phyloP scores from a whole-genome alignment of 2,329 filamentous ascomycete species.

The Fusarium annulatum region DNA sequence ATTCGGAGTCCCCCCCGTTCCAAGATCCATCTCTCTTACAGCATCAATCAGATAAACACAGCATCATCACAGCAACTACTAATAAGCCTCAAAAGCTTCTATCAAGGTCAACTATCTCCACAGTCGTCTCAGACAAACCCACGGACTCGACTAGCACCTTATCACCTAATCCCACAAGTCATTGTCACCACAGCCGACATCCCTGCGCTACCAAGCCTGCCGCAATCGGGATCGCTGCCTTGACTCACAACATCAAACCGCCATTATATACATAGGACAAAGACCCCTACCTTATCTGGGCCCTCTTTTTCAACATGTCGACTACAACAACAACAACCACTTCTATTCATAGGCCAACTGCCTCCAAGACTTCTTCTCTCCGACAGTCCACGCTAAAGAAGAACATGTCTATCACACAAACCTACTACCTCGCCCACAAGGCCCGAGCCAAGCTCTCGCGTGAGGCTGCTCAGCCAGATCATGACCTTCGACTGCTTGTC shows the following conservation, averaged over 20 bases:
- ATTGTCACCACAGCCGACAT: slow-evolving; percentile 45
- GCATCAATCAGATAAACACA: slow-evolving; percentile 31
- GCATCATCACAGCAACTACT: slow-evolving; percentile 16
- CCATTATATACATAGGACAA: slow-evolving; percentile 41
- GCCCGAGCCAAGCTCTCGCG: slow-evolving; percentile 94
- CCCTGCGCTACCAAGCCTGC: slow-evolving; percentile 46
- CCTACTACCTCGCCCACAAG: slow-evolving; percentile 97
- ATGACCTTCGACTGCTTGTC: slow-evolving; percentile 94
- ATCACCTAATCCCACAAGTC: slow-evolving; percentile 47
- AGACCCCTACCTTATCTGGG: slow-evolving; percentile 31
- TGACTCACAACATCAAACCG: slow-evolving; percentile 42
- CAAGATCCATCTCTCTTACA: slow-evolving; percentile 8
- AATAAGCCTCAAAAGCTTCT: slow-evolving; percentile 7
- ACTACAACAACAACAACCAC: slow-evolving; percentile 42
- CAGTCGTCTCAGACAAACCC: slow-evolving; percentile 4
- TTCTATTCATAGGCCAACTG: slow-evolving; percentile 42
- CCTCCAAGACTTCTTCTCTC: slow-evolving; percentile 45
- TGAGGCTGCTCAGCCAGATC: slow-evolving; percentile 90
- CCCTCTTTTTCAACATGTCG: slow-evolving; percentile 46
- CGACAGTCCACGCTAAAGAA: slow-evolving; percentile 65
- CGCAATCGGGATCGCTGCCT: slow-evolving; percentile 48
- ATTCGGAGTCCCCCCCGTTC: slow-evolving; percentile 40
- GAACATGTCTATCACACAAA: slow-evolving; percentile 98
- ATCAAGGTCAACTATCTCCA: slow-evolving; percentile 27
- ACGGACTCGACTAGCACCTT: slow-evolving; percentile 35